Percentiles rank a stretch among this genome's conserved stretches.
These are phyloP conservation scores for Heliamphora exappendiculata DNA, from an alignment of 148 eudicot genomes.

Conservation along the genomic window DNA sequence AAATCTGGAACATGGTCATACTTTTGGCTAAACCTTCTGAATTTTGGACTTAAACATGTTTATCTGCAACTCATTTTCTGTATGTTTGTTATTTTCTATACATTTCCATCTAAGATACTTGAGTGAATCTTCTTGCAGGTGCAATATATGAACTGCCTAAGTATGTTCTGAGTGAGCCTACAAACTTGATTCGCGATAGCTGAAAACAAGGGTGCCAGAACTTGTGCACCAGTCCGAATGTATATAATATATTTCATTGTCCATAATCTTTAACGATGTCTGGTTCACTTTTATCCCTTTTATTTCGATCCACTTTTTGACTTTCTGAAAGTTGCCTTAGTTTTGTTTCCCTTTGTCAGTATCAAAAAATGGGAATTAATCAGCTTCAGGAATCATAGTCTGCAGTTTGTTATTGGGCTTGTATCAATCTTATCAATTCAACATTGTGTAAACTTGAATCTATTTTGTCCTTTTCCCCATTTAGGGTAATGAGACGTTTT, in stretches of 20 bases:
- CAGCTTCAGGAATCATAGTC: background rate
- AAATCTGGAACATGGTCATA: background rate
- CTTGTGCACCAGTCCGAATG: background rate
- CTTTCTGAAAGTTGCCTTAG: background rate
- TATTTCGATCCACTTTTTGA: background rate
- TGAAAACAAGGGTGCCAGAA: constrained; percentile 10
- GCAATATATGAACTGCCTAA: constrained; percentile 57
- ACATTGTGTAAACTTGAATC: background rate
- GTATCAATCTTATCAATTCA: background rate
- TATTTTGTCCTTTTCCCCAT: too few species aligned
- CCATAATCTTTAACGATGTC: background rate
- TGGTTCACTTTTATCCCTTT: background rate
- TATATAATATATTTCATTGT: constrained; percentile 6
- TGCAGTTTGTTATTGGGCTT: background rate
- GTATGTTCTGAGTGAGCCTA: constrained; percentile 52
- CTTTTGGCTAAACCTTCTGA: background rate
- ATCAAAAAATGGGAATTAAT: background rate
- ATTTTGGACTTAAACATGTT: background rate
- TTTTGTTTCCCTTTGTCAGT: background rate
- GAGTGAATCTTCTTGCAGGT: constrained; percentile 39
- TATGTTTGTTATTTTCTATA: background rate
- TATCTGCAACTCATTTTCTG: background rate
- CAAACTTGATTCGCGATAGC: constrained; percentile 33
- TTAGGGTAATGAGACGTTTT: too few species aligned
- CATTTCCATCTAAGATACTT: background rate